phyloP scores from a whole-genome alignment of 208 protist genomes.

The Leishmania major region DNA sequence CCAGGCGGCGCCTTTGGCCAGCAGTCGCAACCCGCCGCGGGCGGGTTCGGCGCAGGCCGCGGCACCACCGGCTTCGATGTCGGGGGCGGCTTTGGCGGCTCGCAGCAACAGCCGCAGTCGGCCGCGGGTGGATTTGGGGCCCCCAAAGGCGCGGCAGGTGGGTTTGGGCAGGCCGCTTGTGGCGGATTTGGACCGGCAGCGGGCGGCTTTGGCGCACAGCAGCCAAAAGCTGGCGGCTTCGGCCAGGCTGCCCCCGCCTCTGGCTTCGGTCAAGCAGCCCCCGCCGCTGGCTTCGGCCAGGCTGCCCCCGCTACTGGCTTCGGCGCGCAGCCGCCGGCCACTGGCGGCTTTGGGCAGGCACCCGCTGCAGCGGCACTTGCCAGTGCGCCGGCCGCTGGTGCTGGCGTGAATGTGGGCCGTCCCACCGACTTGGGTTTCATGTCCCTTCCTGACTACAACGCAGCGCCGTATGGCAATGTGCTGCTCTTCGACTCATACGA shows the following conservation, averaged over 20 bases:
- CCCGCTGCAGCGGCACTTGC: constrained; percentile 7
- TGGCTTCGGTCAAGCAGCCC: constrained; percentile 13
- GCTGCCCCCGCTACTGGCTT: constrained; percentile 18
- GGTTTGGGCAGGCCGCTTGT: constrained; percentile 17
- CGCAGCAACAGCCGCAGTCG: constrained; percentile 6
- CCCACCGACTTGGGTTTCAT: constrained; percentile 57
- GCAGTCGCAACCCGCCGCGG: background rate
- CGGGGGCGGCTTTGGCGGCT: background rate
- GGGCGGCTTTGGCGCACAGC: constrained; percentile 22
- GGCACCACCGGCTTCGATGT: constrained; percentile 2
- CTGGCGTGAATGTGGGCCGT: constrained; percentile 27
- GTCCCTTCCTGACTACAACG: constrained; percentile 78
- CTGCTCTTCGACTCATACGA: constrained; percentile 78
- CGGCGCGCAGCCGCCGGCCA: background rate
- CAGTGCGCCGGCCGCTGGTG: background rate
- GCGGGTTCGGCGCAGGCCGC: constrained; percentile 9
- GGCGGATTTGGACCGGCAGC: constrained; percentile 39
- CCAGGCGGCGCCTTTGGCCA: constrained; percentile 10
- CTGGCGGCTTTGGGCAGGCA: constrained; percentile 30
- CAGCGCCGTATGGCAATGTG: constrained; percentile 77
- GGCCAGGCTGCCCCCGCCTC: constrained; percentile 28
- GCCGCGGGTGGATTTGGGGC: constrained; percentile 31
- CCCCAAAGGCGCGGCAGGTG: constrained; percentile 11
- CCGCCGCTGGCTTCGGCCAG: constrained; percentile 46
- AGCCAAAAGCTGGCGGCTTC: constrained; percentile 38